These are phyloP conservation scores for Globisporangium apiculatum DNA, from an alignment of 352 stramenopile species.

Conservation along the genomic window DNA sequence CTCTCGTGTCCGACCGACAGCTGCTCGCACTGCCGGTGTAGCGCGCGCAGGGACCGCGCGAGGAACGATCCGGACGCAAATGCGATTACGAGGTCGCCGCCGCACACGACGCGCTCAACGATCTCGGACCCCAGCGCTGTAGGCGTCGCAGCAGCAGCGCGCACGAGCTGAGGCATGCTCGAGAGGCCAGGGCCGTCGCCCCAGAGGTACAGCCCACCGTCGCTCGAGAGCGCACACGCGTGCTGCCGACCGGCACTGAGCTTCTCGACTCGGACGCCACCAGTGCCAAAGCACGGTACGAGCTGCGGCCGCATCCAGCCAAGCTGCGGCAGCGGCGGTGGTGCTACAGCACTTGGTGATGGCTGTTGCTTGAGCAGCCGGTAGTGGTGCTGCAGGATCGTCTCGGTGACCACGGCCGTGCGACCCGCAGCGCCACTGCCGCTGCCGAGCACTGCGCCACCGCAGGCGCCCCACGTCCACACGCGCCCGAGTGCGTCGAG, in stretches of 20 bases:
- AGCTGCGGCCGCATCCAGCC: conserved; percentile 39
- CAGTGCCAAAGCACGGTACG: conserved; percentile 30
- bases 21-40: conserved; percentile 19
- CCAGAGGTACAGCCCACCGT: conserved; percentile 92
- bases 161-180: conserved; percentile 11
- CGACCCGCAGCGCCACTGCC: conserved; percentile 12
- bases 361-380: conserved; percentile 17
- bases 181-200: conserved; percentile 16
- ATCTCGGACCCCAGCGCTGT: conserved; percentile 20
- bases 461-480: conserved; percentile 76
- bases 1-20: conserved; percentile 3
- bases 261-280: conserved; percentile 25
- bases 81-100: conserved; percentile 32
- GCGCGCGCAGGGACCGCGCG: conserved; percentile 24
- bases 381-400: conserved; percentile 35
- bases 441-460: conserved; percentile 58
- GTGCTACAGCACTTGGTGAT: background rate
- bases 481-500: conserved; percentile 55
- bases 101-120: conserved; percentile 42
- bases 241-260: conserved; percentile 87
- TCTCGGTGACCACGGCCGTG: conserved; percentile 24
- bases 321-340: conserved; percentile 17
- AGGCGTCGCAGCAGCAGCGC: background rate
- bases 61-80: conserved; percentile 52
- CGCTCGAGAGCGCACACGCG: conserved; percentile 75